Conservation (phyloP, 177 flowering plant genomes). For the Vitis hybrid region DNA sequence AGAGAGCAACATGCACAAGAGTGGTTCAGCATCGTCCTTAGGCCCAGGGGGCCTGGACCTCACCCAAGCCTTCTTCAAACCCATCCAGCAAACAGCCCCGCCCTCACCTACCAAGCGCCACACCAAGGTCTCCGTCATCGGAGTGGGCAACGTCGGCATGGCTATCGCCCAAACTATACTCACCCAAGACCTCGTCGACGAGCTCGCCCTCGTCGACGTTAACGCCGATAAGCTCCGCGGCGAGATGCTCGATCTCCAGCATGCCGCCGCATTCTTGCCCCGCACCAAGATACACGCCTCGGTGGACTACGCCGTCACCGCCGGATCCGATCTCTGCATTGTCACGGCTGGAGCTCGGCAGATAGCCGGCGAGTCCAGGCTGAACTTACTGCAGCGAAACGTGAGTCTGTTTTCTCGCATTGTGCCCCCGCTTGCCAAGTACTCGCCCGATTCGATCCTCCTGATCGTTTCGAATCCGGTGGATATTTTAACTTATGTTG, state of each 20-base stretch:
- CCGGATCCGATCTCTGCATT: slow-evolving; percentile 32
- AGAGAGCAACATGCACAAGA: slow-evolving; percentile 33
- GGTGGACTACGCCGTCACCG: slow-evolving; percentile 58
- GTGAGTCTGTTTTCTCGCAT: slow-evolving; percentile 38
- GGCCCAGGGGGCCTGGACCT: slow-evolving; percentile 70
- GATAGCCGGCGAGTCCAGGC: slow-evolving; percentile 65
- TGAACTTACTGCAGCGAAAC: slow-evolving; percentile 63
- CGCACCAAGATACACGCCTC: slow-evolving; percentile 65
- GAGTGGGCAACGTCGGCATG: slow-evolving; percentile 89
- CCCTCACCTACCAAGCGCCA: slow-evolving; percentile 55
- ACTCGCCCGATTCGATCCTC: slow-evolving; percentile 54
- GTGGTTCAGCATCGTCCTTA: slow-evolving; percentile 32
- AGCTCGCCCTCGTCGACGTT: slow-evolving; percentile 70
- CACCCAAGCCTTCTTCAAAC: slow-evolving; percentile 56
- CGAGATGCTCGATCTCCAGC: slow-evolving; percentile 90
- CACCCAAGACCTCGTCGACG: slow-evolving; percentile 73
- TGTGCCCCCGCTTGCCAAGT: slow-evolving; percentile 52
- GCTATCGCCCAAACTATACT: slow-evolving; percentile 88
- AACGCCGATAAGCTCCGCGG: slow-evolving; percentile 68
- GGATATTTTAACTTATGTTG: slow-evolving; percentile 66
- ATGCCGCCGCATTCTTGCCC: slow-evolving; percentile 90
- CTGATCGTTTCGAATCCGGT: slow-evolving; percentile 81
- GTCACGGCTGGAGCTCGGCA: slow-evolving; percentile 86
- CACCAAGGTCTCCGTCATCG: slow-evolving; percentile 77
- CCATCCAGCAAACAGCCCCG: slow-evolving; percentile 40